A percentile compares a stretch with the other conserved stretches of the same genome.
Conservation (phyloP, 1,139 yeast genomes). For the Candida freyschussii region DNA sequence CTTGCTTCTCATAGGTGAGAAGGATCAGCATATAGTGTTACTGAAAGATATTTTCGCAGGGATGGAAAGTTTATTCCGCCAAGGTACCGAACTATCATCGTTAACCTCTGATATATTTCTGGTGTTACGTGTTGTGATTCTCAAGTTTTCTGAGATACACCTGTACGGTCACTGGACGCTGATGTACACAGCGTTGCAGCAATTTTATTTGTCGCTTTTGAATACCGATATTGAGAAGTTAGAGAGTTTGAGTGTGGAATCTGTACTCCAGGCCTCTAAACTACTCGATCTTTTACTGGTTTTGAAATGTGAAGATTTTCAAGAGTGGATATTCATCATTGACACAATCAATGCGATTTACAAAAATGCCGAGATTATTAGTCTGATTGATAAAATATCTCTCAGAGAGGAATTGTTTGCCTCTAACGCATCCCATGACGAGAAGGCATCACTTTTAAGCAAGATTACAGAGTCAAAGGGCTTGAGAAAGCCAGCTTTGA, state of each 20-base stretch:
- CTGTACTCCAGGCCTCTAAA: slow-evolving; percentile 61
- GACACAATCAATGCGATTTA: slow-evolving; percentile 64
- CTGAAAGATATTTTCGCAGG: slow-evolving; percentile 45
- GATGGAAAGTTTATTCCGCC: slow-evolving; percentile 39
- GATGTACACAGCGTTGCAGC: slow-evolving; percentile 57
- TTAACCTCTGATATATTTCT: slow-evolving; percentile 46
- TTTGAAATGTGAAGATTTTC: slow-evolving; percentile 70
- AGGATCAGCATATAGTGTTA: slow-evolving; percentile 31
- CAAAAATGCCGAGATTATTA: slow-evolving; percentile 30
- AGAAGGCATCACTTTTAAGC: slow-evolving; percentile 11
- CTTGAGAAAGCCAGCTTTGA: slow-evolving; percentile 41
- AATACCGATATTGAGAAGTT: slow-evolving; percentile 32
- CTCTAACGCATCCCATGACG: slow-evolving; percentile 5
- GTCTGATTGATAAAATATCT: slow-evolving; percentile 36
- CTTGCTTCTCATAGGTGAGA: slow-evolving; percentile 55
- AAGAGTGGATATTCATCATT: slow-evolving; percentile 82
- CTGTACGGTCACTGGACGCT: slow-evolving; percentile 68
- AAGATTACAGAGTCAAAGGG: slow-evolving; percentile 16
- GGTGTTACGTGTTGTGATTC: slow-evolving; percentile 56
- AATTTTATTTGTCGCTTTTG: slow-evolving; percentile 42
- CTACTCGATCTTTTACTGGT: slow-evolving; percentile 69
- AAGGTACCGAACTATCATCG: slow-evolving; percentile 19
- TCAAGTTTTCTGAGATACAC: slow-evolving; percentile 61
- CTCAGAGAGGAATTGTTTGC: slow-evolving; percentile 20
- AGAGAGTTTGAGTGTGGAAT: slow-evolving; percentile 37